These are phyloP conservation scores for Pilasporangium apinafurcum DNA, from an alignment of 352 stramenopile species.

Conservation along the genomic window DNA sequence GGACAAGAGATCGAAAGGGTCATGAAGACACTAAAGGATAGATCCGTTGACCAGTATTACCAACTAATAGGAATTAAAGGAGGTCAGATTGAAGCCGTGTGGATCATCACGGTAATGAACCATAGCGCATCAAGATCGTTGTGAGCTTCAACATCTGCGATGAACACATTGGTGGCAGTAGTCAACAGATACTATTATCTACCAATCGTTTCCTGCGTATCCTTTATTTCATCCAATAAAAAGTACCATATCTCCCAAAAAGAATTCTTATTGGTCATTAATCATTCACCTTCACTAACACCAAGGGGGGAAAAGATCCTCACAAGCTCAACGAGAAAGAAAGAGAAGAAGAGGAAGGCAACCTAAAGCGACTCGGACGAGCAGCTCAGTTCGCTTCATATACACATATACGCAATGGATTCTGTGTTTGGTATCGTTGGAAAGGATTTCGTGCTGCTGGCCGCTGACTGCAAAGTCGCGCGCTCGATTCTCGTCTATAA, in stretches of 20 bases:
- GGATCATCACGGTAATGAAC: too few relatives aligned
- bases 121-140: too few relatives aligned
- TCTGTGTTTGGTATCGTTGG: constrained; percentile 87
- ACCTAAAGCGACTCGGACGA: too few relatives aligned
- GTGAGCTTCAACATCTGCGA: too few relatives aligned
- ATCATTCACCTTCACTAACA: neutral
- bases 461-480: constrained; percentile 85
- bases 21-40: constrained; percentile 8
- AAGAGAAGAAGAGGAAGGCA: too few relatives aligned
- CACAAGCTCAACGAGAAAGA: neutral
- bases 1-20: constrained; percentile 40
- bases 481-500: constrained; percentile 92
- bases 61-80: too few relatives aligned
- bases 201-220: too few relatives aligned
- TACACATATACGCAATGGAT: constrained; percentile 39
- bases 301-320: neutral
- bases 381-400: too few relatives aligned
- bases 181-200: too few relatives aligned
- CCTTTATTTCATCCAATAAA: constrained; percentile 1
- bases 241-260: neutral
- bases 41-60: too few relatives aligned
- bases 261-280: neutral
- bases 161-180: too few relatives aligned
- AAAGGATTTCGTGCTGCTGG: constrained; percentile 90
- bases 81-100: too few relatives aligned